A percentile compares a stretch with the other conserved stretches of the same genome.
Conservation (phyloP, 2,329 filamentous ascomycete genomes). For the Colletotrichum cordylinicola region DNA sequence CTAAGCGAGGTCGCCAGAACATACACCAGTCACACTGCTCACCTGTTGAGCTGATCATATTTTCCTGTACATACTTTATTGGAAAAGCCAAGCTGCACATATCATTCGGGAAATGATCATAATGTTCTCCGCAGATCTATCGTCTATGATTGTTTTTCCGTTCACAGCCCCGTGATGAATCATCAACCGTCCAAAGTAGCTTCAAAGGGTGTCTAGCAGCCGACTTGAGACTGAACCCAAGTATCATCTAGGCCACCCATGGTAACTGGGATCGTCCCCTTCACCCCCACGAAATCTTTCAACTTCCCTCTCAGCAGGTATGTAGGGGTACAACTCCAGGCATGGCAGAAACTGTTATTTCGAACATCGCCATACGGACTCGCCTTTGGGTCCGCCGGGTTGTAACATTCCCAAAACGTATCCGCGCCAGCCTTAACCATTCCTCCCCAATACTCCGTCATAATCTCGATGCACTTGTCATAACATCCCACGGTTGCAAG, state of each 20-base stretch:
- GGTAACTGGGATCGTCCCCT: neutral
- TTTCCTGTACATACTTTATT: conserved; percentile 4
- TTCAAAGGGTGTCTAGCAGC: neutral
- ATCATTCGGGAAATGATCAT: conserved; percentile 4
- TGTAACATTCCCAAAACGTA: conserved; percentile 38
- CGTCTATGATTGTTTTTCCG: neutral
- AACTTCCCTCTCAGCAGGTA: conserved; percentile 29
- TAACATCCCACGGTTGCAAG: conserved; percentile 29
- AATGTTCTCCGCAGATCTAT: neutral
- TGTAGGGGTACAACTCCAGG: conserved; percentile 36
- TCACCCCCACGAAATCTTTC: neutral
- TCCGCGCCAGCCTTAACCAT: conserved; percentile 36
- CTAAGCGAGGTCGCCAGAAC: neutral
- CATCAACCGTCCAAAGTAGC: neutral
- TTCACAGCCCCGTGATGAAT: neutral
- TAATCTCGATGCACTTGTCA: conserved; percentile 32
- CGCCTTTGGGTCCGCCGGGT: conserved; percentile 28
- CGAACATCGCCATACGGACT: conserved; percentile 36
- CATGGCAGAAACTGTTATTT: conserved; percentile 39
- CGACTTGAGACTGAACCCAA: neutral
- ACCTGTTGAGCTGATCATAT: neutral
- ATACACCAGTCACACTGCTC: neutral
- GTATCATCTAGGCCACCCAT: conserved; percentile 1
- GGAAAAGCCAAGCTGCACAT: neutral
- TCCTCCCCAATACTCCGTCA: conserved; percentile 36